Conservation (phyloP, 2,329 filamentous ascomycete genomes). For the Neofusicoccum parvum region DNA sequence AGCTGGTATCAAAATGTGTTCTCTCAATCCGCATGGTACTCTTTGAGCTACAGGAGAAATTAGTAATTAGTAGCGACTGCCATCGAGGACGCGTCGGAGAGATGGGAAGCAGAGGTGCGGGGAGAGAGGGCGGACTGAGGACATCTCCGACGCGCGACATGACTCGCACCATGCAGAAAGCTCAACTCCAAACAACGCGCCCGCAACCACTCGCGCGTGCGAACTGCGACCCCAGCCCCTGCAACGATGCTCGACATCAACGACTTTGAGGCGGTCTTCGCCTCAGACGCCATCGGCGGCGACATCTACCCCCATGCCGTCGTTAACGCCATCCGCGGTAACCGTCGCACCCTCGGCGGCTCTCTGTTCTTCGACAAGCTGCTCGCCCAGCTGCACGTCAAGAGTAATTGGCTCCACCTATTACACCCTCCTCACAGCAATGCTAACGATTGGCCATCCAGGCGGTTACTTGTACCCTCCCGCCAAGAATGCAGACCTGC, state of each 20-base stretch:
- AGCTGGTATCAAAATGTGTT: no score
- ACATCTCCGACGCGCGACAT: slow-evolving; percentile 9
- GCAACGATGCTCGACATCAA: slow-evolving; percentile 63
- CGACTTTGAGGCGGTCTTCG: slow-evolving; percentile 70
- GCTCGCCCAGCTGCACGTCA: slow-evolving; percentile 69
- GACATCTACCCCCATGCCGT: slow-evolving; percentile 46
- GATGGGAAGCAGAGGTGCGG: background rate
- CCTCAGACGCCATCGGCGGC: slow-evolving; percentile 4
- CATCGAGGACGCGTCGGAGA: background rate
- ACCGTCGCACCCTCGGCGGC: slow-evolving; percentile 69
- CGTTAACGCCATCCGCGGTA: slow-evolving; percentile 64
- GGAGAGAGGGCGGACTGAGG: background rate
- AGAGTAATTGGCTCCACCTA: slow-evolving; percentile 53
- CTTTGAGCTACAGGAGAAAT: background rate
- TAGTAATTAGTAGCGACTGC: no score
- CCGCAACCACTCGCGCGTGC: slow-evolving; percentile 26
- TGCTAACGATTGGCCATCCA: slow-evolving; percentile 28
- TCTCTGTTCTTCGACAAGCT: slow-evolving; percentile 80
- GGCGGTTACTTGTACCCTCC: slow-evolving; percentile 73
- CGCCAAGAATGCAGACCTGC: slow-evolving; percentile 66
- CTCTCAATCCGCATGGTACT: no score
- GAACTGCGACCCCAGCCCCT: background rate
- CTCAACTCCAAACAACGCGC: slow-evolving; percentile 17
- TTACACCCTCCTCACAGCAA: background rate
- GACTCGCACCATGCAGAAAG: slow-evolving; percentile 18